Evolutionary conservation across 345 rosid species (phyloP).

Genomic region (Gossypium mustelinum): DNA sequence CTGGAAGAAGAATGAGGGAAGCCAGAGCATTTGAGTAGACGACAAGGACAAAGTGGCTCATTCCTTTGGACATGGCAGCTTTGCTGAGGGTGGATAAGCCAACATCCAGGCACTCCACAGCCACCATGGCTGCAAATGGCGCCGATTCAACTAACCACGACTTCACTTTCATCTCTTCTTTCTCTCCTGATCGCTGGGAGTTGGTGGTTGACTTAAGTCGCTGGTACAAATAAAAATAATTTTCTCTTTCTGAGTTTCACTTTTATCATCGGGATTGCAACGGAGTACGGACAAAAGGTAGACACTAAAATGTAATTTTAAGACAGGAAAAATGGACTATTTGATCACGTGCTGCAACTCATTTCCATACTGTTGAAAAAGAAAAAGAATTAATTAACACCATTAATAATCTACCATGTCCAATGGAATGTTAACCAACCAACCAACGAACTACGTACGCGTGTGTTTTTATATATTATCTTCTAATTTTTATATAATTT

Average conservation of each 20-base stretch:
- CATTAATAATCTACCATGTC: too few species aligned
- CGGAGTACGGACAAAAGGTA: not conserved
- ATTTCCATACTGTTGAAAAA: not conserved
- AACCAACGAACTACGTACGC: too few species aligned
- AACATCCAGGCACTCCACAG: slow-evolving; percentile 32
- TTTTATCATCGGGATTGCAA: not conserved
- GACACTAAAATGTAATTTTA: not conserved
- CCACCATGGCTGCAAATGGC: slow-evolving; percentile 45
- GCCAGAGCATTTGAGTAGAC: slow-evolving; percentile 43
- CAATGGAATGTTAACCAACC: too few species aligned
- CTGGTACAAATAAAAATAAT: not conserved
- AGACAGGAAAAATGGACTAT: not conserved
- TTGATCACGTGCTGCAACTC: not conserved
- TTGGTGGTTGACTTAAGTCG: not conserved
- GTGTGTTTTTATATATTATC: too few species aligned
- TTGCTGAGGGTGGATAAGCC: slow-evolving; percentile 44
- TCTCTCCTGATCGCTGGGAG: not conserved
- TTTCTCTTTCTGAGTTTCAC: not conserved
- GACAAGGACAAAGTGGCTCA: slow-evolving; percentile 39
- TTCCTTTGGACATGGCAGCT: slow-evolving; percentile 50
- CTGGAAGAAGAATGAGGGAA: slow-evolving; percentile 32
- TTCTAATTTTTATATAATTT: too few species aligned
- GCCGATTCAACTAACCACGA: slow-evolving; percentile 16
- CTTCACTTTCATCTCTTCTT: slow-evolving; percentile 17
- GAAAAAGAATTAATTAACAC: too few species aligned